A percentile compares a stretch with the other conserved stretches of the same genome.
Conservation (phyloP, 2,329 filamentous ascomycete genomes). For the Colletotrichum agaves region DNA sequence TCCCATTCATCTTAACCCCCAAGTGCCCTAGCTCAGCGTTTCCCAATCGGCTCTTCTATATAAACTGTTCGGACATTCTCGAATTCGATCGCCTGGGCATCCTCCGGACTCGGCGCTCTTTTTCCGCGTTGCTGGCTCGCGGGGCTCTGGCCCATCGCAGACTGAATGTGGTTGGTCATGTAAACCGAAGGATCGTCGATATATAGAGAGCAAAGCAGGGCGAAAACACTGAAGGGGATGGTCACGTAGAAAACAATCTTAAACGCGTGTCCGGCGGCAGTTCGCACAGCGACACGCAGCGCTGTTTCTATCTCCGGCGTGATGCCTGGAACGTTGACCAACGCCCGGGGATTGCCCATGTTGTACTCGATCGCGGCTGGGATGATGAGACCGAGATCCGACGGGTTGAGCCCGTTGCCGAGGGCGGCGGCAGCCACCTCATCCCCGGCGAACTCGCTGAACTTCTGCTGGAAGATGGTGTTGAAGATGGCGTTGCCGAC, state of each 20-base stretch:
- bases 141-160: slow-evolving; percentile 29
- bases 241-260: slow-evolving; percentile 35
- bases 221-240: slow-evolving; percentile 31
- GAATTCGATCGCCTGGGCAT: slow-evolving; percentile 21
- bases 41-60: slow-evolving; percentile 6
- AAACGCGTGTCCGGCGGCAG: slow-evolving; percentile 32
- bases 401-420: slow-evolving; percentile 40
- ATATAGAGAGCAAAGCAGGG: slow-evolving; percentile 18
- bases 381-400: slow-evolving; percentile 41
- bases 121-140: background rate
- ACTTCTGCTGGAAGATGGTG: slow-evolving; percentile 42
- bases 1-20: background rate
- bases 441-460: slow-evolving; percentile 40
- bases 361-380: slow-evolving; percentile 46
- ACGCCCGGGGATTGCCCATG: slow-evolving; percentile 42
- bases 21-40: background rate
- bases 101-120: background rate
- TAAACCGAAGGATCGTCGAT: slow-evolving; percentile 35
- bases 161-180: slow-evolving; percentile 38
- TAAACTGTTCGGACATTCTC: slow-evolving; percentile 14
- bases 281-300: slow-evolving; percentile 16
- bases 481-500: slow-evolving; percentile 50
- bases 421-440: slow-evolving; percentile 45
- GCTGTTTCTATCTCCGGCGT: slow-evolving; percentile 31
- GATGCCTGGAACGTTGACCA: slow-evolving; percentile 35